These are phyloP conservation scores for Xylogone sp. DNA, from an alignment of 2,329 filamentous ascomycete species.

Conservation along the genomic window DNA sequence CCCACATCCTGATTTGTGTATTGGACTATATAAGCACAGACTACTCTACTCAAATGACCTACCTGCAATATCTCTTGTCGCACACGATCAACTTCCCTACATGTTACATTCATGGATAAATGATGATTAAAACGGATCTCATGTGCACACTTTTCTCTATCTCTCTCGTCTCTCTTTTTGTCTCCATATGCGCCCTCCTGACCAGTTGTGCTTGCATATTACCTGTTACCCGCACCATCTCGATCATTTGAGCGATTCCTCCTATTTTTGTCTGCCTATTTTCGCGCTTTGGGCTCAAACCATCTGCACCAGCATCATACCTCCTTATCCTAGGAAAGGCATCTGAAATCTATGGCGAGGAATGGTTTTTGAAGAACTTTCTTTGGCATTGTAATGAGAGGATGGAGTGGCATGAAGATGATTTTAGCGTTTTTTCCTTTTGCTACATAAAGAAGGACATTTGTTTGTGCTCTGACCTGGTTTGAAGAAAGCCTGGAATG, in stretches of 20 bases:
- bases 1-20: constrained; percentile 1
- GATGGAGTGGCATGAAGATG: constrained; percentile 12
- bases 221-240: constrained; percentile 17
- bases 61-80: not conserved
- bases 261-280: constrained; percentile 15
- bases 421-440: constrained; percentile 8
- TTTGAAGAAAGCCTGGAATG: not conserved
- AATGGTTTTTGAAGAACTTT: constrained; percentile 10
- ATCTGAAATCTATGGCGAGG: constrained; percentile 11
- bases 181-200: constrained; percentile 4
- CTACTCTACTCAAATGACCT: not conserved
- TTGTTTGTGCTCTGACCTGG: not conserved
- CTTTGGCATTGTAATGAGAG: constrained; percentile 20
- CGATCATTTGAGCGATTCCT: constrained; percentile 22
- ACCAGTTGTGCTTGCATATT: constrained; percentile 8
- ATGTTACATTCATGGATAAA: constrained; percentile 18
- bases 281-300: constrained; percentile 5
- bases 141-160: constrained; percentile 18
- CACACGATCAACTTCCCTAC: constrained; percentile 3
- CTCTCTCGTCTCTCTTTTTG: constrained; percentile 16
- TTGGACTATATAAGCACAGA: constrained; percentile 2
- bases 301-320: constrained; percentile 15
- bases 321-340: constrained; percentile 18
- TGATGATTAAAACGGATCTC: constrained; percentile 19
- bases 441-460: not conserved